Base-by-base conservation (phyloP, 345 rosid species). In the Toxicodendron radicans region DNA sequence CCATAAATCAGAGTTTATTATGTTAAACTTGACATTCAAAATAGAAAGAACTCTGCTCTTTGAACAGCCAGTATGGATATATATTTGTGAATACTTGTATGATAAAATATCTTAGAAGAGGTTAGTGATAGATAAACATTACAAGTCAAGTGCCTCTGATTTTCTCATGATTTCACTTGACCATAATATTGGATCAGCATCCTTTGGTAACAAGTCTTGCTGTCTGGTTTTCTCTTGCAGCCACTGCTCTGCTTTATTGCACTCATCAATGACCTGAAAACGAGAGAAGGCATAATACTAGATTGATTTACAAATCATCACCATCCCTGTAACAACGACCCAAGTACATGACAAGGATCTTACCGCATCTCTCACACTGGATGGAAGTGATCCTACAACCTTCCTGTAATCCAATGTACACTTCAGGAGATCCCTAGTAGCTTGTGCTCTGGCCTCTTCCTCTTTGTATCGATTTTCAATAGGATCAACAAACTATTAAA, bases 191-290 rank as follows among this genome's bases (percentile, higher is more conserved):
- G 90, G 90, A 73, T 83, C 82, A 38, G 78, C 78, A 63, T 87
- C 84, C 82, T 81, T 86, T 1, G 94, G 83, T 67, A 84, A 76
- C 27, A 82, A 74, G 41, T 83, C 89, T 63, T 85, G 97, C 64
- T 82, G 83, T 52, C 70, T 68, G 64, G 74, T 79, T 85, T 82
- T 87, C 78, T 87, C 91, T 27, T 82, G 83, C 45, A 92, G 81
- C 97, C 97, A 92, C 66, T 76, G 78, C 89, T 88, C 93, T 1
- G 81, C 90, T 83, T 87, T 88, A 66, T 80, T 68, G 79, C 97
- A 92, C 69, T 90, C 94, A 18, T 86, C 78, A 2, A 64, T 81
- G 74, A 92, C 79, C 94, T 90, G 86, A 27, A 79, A 45, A 58
- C 72, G 32, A 27, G 61, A 54, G 46, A 66, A 4, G 52, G 35